Conservation (phyloP, 1,284 basidiomycete genomes). For the Melampsora larici-populina region DNA sequence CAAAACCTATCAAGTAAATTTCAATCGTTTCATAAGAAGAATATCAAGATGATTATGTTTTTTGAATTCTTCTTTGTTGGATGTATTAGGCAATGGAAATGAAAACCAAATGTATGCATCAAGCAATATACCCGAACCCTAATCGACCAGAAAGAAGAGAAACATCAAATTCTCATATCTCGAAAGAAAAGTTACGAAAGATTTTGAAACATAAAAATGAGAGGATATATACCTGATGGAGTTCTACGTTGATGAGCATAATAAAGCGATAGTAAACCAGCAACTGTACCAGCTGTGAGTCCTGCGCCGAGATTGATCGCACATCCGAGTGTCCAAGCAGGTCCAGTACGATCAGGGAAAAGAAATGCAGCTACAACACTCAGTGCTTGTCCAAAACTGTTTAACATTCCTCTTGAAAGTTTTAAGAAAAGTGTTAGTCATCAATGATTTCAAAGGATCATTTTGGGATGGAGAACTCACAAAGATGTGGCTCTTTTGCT, state of each 20-base stretch:
- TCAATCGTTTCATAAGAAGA: no score
- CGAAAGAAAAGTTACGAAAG: no score
- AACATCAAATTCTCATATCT: no score
- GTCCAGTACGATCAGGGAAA: background rate
- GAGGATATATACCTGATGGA: no score
- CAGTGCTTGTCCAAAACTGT: background rate
- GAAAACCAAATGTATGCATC: no score
- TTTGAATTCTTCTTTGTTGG: no score
- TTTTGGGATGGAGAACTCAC: background rate
- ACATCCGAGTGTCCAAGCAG: background rate
- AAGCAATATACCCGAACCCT: no score
- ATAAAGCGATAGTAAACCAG: background rate
- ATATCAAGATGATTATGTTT: no score
- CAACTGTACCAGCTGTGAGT: background rate
- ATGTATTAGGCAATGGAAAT: no score
- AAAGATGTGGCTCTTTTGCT: background rate
- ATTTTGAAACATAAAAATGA: no score
- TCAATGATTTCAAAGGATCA: background rate
- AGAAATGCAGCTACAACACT: background rate
- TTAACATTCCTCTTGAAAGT: background rate
- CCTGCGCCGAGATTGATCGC: background rate
- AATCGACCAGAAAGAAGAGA: no score
- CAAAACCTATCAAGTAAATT: no score
- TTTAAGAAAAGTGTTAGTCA: background rate
- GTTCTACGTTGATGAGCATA: background rate